Conservation (phyloP, 345 rosid genomes). For the Sonneratia caseolaris region DNA sequence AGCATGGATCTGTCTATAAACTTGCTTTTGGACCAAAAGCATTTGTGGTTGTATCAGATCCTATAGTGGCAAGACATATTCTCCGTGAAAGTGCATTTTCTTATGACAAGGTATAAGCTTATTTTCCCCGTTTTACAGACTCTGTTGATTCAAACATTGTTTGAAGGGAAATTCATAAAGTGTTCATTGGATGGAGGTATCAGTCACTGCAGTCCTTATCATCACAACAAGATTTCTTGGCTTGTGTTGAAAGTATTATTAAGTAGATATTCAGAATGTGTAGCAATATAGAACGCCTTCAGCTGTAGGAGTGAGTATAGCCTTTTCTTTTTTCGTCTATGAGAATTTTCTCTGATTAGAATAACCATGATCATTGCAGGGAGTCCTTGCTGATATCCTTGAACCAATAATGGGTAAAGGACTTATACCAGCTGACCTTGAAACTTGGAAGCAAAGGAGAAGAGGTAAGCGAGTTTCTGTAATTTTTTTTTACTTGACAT, state of each 20-base stretch:
- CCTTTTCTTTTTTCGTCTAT: neutral
- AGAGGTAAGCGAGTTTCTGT: constrained; percentile 42
- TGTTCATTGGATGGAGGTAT: too few species aligned
- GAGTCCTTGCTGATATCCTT: constrained; percentile 93
- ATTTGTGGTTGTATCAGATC: constrained; percentile 93
- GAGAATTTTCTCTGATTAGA: neutral
- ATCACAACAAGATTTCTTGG: neutral
- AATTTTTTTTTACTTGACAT: neutral
- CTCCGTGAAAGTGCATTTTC: constrained; percentile 85
- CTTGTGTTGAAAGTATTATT: neutral
- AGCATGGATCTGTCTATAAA: constrained; percentile 90
- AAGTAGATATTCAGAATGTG: neutral
- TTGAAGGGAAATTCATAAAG: neutral
- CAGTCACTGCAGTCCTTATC: neutral
- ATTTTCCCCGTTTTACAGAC: neutral
- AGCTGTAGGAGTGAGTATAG: neutral
- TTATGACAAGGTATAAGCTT: constrained; percentile 61
- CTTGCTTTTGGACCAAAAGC: constrained; percentile 99
- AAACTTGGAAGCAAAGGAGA: constrained; percentile 91
- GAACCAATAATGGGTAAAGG: constrained; percentile 99
- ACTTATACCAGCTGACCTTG: constrained; percentile 91
- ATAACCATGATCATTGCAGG: constrained; percentile 25
- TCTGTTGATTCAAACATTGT: neutral
- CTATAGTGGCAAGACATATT: constrained; percentile 71
- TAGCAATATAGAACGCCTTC: neutral